Base-by-base conservation (phyloP, 2,329 filamentous ascomycete species). In the Colletotrichum neosansevieriae region DNA sequence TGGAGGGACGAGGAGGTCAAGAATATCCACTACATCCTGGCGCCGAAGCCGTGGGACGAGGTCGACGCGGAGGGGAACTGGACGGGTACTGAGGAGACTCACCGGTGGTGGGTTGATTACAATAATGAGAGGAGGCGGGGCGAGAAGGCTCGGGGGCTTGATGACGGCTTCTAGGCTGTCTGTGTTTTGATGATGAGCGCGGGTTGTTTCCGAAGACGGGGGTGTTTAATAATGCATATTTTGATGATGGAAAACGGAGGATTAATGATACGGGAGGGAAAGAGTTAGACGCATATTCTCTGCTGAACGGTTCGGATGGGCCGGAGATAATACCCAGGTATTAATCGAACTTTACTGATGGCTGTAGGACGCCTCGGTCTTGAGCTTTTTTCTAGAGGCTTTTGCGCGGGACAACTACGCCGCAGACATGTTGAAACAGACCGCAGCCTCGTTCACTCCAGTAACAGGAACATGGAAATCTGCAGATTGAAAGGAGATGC, bases 1-100 rank as follows among this genome's bases (percentile, higher is more conserved):
- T 90, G 88, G 88, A 77, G 80, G 11, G 88, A 90, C 72, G 84
- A 84, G 17, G 75, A 78, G 45, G 85, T 90, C 57, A 89, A 88
- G 80, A 89, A 88, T 72, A 76, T 90, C 6, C 88, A 90, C 74
- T 89, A 88, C 69, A 89, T 90, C 51, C 75, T 90, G 21, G 83
- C 81, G 42, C 87, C 88, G 0, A 90, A 90, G 77, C 88, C 88
- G 2, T 90, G 88, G 88, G 81, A 88, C 49, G 83, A 87, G 76
- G 70, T 84, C 34, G 79, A 83, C 49, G 78, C 79, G 13, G 44
- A 58, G 47, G 85, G 84, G 2, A 76, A 80, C 42, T 83, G 79
- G 75, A 80, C 75, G 0, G 82, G 83, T 40, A 77, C 75, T 3
- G 82, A 85, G 1, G 83, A 83, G 75, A 83, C 82, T 11, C 85